phyloP scores from a whole-genome alignment of 1,139 yeast species.

The Sugiyamaella castrensis region DNA sequence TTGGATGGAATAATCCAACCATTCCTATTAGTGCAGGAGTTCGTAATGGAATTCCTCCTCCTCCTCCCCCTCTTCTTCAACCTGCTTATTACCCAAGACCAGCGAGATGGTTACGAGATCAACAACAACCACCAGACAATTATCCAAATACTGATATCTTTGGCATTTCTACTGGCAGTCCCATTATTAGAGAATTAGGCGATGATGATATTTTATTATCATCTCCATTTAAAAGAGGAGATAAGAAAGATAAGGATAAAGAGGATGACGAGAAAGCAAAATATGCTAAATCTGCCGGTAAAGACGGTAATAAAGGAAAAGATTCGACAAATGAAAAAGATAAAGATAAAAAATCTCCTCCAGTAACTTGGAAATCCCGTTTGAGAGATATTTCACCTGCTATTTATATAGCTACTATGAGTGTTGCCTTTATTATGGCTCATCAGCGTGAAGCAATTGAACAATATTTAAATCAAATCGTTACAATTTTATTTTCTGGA shows the following conservation, averaged over 20 bases:
- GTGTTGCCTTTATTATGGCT: conserved; percentile 25
- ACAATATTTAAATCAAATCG: conserved; percentile 23
- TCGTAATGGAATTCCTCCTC: conserved; percentile 4
- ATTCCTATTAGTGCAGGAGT: not conserved
- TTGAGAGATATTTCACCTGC: conserved; percentile 24
- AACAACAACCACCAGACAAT: conserved; percentile 1
- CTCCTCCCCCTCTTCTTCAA: conserved; percentile 4
- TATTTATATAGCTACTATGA: conserved; percentile 24
- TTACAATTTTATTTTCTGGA: conserved; percentile 23
- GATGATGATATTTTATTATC: conserved; percentile 1
- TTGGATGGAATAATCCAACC: too few species aligned
- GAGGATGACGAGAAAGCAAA: not conserved
- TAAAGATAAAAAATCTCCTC: not conserved
- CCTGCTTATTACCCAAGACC: conserved; percentile 1
- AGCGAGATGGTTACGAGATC: conserved; percentile 5
- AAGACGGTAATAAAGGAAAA: not conserved
- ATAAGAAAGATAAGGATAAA: not conserved
- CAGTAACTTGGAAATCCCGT: conserved; percentile 4
- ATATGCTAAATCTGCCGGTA: not conserved
- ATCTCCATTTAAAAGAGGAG: conserved; percentile 5
- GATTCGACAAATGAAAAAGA: not conserved
- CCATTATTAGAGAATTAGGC: conserved; percentile 8
- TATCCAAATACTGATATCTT: conserved; percentile 8
- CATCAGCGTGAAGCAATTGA: conserved; percentile 27
- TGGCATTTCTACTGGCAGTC: conserved; percentile 7